These are phyloP conservation scores for Colletotrichum sp. DNA, from an alignment of 2,329 filamentous ascomycete genomes.

Conservation along the genomic window DNA sequence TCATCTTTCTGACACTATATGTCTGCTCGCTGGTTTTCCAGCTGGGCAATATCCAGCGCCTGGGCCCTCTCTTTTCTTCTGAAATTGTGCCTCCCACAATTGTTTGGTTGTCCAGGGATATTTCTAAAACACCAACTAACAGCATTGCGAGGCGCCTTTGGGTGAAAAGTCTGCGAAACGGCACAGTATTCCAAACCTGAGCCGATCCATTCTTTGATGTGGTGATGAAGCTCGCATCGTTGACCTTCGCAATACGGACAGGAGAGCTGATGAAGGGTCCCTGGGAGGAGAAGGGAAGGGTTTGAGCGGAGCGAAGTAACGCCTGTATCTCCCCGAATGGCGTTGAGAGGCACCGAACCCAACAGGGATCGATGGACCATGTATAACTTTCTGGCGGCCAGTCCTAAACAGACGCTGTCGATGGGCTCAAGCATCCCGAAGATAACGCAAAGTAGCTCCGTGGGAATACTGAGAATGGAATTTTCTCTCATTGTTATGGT, in stretches of 20 bases:
- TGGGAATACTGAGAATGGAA: neutral
- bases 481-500: neutral
- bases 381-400: neutral
- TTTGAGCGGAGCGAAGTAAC: neutral
- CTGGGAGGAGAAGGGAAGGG: fast-evolving
- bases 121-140: neutral
- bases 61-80: too few relatives aligned
- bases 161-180: fast-evolving
- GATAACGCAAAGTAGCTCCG: fast-evolving
- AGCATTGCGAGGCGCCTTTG: neutral
- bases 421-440: neutral
- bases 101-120: fast-evolving
- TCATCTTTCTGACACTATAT: neutral
- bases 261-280: too few relatives aligned
- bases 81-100: neutral
- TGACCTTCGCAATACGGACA: neutral
- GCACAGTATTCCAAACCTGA: neutral
- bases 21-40: too few relatives aligned
- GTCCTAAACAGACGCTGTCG: neutral
- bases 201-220: neutral
- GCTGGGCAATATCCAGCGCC: too few relatives aligned
- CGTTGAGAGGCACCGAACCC: neutral
- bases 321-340: fast-evolving
- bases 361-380: neutral
- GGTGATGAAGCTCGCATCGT: neutral